These are phyloP conservation scores for Candida tammaniensis DNA, from an alignment of 805 yeast genomes.

Conservation along the genomic window DNA sequence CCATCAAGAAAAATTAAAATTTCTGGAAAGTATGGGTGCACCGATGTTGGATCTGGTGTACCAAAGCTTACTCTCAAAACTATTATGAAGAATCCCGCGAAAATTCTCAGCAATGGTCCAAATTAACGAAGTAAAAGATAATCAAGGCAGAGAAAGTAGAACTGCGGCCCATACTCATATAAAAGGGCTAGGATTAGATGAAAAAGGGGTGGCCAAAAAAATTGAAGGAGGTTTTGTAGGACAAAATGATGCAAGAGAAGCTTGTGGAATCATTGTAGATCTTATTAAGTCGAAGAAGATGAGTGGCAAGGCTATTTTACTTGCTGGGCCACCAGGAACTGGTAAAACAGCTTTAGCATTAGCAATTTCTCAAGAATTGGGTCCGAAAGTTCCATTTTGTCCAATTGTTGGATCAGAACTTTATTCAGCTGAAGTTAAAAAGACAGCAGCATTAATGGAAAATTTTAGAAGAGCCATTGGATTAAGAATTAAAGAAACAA, in stretches of 20 bases:
- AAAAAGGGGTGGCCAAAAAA: conserved; percentile 76
- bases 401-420: conserved; percentile 95
- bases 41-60: too few species aligned
- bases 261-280: conserved; percentile 93
- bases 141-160: conserved; percentile 51
- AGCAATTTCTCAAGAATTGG: conserved; percentile 93
- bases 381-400: conserved; percentile 96
- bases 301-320: conserved; percentile 92
- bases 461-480: conserved; percentile 96
- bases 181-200: conserved; percentile 92
- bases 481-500: conserved; percentile 90
- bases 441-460: conserved; percentile 95
- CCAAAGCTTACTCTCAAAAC: too few species aligned
- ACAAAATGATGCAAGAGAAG: conserved; percentile 75
- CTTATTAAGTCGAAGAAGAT: conserved; percentile 87
- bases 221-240: conserved; percentile 90
- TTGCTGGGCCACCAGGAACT: conserved; percentile 98
- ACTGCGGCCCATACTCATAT: conserved; percentile 98
- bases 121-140: conserved; percentile 71
- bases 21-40: too few species aligned
- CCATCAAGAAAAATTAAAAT: too few species aligned
- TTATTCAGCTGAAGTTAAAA: conserved; percentile 93
- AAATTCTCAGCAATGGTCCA: too few species aligned
- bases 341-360: conserved; percentile 97
- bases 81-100: too few species aligned